A percentile compares a stretch with the other conserved stretches of the same genome.
phyloP scores from a whole-genome alignment of 805 yeast genomes.

The Teunomyces stri region DNA sequence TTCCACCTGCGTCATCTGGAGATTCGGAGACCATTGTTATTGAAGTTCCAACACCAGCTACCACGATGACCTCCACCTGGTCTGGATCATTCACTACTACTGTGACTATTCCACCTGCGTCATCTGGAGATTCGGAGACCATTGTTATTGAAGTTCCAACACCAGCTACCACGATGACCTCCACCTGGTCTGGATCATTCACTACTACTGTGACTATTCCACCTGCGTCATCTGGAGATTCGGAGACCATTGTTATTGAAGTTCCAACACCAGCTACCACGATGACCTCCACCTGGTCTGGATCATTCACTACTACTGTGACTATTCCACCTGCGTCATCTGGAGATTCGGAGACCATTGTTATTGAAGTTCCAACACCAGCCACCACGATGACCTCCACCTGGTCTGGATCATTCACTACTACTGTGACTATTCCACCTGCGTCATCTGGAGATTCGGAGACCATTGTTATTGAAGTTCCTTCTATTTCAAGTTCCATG shows the following conservation, averaged over 20 bases:
- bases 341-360: background rate
- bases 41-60: background rate
- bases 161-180: background rate
- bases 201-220: constrained; percentile 1
- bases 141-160: background rate
- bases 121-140: background rate
- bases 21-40: background rate
- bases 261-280: background rate
- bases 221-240: background rate
- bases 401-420: no score
- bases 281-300: no score
- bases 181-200: no score
- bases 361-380: background rate
- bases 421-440: no score
- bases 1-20: background rate
- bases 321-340: background rate
- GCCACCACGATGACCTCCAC: background rate
- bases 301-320: no score
- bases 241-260: background rate
- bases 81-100: background rate
- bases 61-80: background rate
- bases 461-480: no score
- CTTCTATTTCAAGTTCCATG: background rate
- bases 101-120: background rate
- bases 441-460: no score